These are phyloP conservation scores for Microdochium nivale DNA, from an alignment of 2,329 filamentous ascomycete genomes.

Conservation along the genomic window DNA sequence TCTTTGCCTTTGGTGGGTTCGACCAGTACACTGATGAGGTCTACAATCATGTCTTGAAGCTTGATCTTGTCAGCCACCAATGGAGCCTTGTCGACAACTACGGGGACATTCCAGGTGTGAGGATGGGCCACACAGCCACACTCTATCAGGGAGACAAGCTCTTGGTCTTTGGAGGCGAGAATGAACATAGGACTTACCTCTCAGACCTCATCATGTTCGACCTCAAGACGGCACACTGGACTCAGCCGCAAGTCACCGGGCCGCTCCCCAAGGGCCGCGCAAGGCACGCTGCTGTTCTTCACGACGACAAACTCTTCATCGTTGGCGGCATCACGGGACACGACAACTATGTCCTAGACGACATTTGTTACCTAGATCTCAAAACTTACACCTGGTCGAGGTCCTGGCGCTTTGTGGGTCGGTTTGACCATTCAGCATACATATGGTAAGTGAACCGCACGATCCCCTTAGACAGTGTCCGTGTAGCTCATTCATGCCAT, in stretches of 20 bases:
- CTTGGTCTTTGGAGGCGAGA: conserved; percentile 96
- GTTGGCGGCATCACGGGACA: conserved; percentile 92
- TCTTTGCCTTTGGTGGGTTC: conserved; percentile 96
- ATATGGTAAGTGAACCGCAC: conserved; percentile 51
- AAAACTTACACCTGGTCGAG: conserved; percentile 98
- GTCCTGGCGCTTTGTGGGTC: conserved; percentile 87
- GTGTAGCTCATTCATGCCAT: conserved; percentile 7
- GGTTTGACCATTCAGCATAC: conserved; percentile 93
- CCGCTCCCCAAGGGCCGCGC: conserved; percentile 83
- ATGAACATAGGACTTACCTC: conserved; percentile 91
- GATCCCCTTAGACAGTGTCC: neutral
- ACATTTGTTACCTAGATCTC: conserved; percentile 92
- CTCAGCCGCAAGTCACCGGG: conserved; percentile 78
- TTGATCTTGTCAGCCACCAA: conserved; percentile 80
- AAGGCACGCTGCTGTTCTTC: conserved; percentile 84
- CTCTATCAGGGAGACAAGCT: conserved; percentile 91
- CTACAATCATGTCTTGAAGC: conserved; percentile 89
- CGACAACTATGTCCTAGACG: conserved; percentile 85
- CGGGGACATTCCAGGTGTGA: conserved; percentile 91
- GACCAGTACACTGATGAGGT: conserved; percentile 99
- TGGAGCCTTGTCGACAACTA: conserved; percentile 98
- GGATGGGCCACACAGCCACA: conserved; percentile 97
- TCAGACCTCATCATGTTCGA: conserved; percentile 96
- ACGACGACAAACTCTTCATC: conserved; percentile 95
- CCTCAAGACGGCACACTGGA: conserved; percentile 90